These are phyloP conservation scores for Linum lewisii DNA, from an alignment of 345 rosid species.

Conservation along the genomic window DNA sequence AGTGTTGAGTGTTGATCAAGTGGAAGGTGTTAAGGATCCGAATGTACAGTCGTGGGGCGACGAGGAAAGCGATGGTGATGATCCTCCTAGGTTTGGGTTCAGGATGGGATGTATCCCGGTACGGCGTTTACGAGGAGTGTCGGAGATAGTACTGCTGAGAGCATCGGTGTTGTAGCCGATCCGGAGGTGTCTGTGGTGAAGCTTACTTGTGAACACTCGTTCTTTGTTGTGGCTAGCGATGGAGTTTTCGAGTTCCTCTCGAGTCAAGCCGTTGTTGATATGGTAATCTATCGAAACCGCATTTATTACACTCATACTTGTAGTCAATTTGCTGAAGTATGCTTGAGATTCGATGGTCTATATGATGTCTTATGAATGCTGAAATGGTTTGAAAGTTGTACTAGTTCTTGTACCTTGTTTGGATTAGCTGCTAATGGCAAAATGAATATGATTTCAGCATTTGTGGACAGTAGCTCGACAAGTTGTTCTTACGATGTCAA, in stretches of 20 bases:
- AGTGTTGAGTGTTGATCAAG: constrained; percentile 88
- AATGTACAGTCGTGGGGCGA: constrained; percentile 70
- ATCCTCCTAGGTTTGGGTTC: constrained; percentile 98
- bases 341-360: no score
- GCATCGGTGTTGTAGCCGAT: constrained; percentile 70
- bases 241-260: constrained; percentile 95
- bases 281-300: constrained; percentile 35
- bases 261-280: constrained; percentile 76
- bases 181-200: constrained; percentile 68
- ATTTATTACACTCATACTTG: no score
- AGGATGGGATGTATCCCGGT: constrained; percentile 87
- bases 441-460: no score
- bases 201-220: constrained; percentile 56
- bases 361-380: no score
- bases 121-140: constrained; percentile 93
- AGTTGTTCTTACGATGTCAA: no score
- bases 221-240: constrained; percentile 92
- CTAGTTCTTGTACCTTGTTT: no score
- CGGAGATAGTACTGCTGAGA: constrained; percentile 82
- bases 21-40: constrained; percentile 88
- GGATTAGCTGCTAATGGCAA: no score
- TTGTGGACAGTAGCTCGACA: no score
- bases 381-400: no score
- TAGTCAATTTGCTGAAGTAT: no score
- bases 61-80: constrained; percentile 84